phyloP scores from a whole-genome alignment of 495 filamentous ascomycete species.

The Hypoxylon fragiforme region DNA sequence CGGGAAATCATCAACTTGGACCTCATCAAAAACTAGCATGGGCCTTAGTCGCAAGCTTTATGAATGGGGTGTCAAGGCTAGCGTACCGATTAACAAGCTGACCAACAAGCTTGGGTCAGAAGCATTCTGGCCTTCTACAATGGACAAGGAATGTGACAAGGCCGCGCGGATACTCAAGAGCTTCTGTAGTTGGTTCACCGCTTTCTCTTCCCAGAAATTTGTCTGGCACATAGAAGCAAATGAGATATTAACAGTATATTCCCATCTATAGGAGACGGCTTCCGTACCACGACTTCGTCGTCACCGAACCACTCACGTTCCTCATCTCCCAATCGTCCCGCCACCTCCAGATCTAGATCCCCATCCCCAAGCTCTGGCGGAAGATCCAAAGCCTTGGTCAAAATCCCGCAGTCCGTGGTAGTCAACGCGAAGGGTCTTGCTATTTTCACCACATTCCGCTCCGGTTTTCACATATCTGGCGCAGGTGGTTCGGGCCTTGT shows the following conservation, averaged over 20 bases:
- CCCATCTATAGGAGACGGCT: slow-evolving; percentile 47
- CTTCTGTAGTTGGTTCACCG: slow-evolving; percentile 64
- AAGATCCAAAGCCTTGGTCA: slow-evolving; percentile 54
- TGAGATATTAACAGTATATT: slow-evolving; percentile 14
- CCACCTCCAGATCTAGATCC: no score
- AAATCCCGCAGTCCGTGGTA: slow-evolving; percentile 73
- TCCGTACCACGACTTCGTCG: slow-evolving; percentile 35
- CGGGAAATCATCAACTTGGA: background rate
- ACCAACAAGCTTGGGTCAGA: slow-evolving; percentile 75
- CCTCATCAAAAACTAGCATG: slow-evolving; percentile 26
- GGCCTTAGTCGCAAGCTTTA: slow-evolving; percentile 36
- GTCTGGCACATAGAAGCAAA: background rate
- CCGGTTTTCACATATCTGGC: slow-evolving; percentile 78
- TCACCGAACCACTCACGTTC: background rate
- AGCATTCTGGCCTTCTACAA: slow-evolving; percentile 77
- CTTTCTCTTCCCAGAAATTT: no score
- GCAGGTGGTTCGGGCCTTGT: slow-evolving; percentile 76
- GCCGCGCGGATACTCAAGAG: slow-evolving; percentile 77
- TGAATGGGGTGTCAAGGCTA: slow-evolving; percentile 40
- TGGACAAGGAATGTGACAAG: slow-evolving; percentile 83
- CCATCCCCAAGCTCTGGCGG: slow-evolving; percentile 11
- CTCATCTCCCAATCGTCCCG: background rate
- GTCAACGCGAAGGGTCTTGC: slow-evolving; percentile 72
- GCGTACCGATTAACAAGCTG: slow-evolving; percentile 72
- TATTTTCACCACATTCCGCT: slow-evolving; percentile 85